Evolutionary conservation across 495 filamentous ascomycete species (phyloP).

Genomic region (Penicillium crystallinum): DNA sequence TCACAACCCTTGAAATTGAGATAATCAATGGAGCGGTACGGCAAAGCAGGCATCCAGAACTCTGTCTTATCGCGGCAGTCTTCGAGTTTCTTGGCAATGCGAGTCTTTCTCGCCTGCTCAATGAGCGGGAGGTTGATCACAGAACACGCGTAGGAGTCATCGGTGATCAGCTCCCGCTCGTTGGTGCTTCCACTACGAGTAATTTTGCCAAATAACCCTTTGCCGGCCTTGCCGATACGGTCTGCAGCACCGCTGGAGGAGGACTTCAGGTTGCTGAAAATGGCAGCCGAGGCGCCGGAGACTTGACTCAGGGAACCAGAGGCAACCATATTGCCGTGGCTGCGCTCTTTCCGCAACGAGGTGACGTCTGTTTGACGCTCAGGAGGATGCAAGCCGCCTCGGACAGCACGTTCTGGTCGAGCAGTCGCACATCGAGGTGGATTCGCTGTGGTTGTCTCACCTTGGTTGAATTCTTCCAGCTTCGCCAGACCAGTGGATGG

Average conservation of each 20-base stretch:
- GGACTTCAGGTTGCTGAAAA: conserved; percentile 69
- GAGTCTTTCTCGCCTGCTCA: conserved; percentile 77
- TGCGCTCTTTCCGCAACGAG: conserved; percentile 42
- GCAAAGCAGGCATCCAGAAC: conserved; percentile 94
- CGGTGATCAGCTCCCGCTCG: conserved; percentile 62
- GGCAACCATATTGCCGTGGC: conserved; percentile 45
- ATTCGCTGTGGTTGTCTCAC: conserved; percentile 21
- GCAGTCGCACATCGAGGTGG: conserved; percentile 55
- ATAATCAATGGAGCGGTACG: conserved; percentile 89
- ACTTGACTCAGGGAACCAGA: conserved; percentile 58
- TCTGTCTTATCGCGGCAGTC: conserved; percentile 87
- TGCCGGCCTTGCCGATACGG: conserved; percentile 66
- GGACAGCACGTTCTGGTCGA: conserved; percentile 53
- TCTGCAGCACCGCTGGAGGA: conserved; percentile 67
- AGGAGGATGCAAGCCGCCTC: conserved; percentile 17
- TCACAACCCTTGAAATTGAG: conserved; percentile 87
- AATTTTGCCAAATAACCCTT: conserved; percentile 72
- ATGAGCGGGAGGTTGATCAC: conserved; percentile 77
- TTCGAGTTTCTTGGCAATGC: conserved; percentile 80
- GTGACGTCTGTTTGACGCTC: conserved; percentile 49
- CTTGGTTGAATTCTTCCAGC: conserved; percentile 34
- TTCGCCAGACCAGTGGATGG: conserved; percentile 42
- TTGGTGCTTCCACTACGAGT: conserved; percentile 64
- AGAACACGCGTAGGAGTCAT: conserved; percentile 70
- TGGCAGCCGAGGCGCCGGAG: conserved; percentile 54